Percentiles rank a stretch among this genome's conserved stretches.
Conservation (phyloP, 306 rosid genomes). For the Hippophae tibetana region DNA sequence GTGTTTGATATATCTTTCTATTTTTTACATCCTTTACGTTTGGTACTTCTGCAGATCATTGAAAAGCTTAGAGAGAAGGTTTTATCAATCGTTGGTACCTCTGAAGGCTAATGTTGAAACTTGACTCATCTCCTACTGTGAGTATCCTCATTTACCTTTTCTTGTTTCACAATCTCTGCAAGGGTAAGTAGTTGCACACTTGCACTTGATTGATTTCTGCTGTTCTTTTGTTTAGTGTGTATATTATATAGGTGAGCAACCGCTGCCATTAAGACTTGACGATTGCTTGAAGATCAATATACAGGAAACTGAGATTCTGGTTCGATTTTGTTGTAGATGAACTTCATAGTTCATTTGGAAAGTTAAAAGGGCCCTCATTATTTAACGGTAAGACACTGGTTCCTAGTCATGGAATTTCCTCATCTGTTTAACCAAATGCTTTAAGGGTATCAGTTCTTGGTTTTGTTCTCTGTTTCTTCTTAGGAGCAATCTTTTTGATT, state of each 20-base stretch:
- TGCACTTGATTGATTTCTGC: too few relatives aligned
- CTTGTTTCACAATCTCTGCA: neutral
- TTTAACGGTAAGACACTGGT: neutral
- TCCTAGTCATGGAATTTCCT: neutral
- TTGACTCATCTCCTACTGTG: neutral
- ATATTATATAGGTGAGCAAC: too few relatives aligned
- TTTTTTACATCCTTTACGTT: neutral
- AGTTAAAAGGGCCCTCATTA: conserved; percentile 1
- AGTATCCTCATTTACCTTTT: neutral
- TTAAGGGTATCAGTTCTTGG: too few relatives aligned
- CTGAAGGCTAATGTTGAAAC: conserved; percentile 16
- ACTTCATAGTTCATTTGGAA: neutral
- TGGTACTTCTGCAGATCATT: conserved; percentile 37
- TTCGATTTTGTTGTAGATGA: neutral
- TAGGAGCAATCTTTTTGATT: too few relatives aligned
- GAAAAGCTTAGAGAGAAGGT: conserved; percentile 34
- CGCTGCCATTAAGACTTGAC: too few relatives aligned
- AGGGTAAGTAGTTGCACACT: neutral
- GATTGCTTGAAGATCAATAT: too few relatives aligned
- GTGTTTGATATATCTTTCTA: conserved; percentile 10
- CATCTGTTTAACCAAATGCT: neutral
- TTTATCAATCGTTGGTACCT: conserved; percentile 26
- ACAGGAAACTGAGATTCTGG: too few relatives aligned
- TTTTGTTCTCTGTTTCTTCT: too few relatives aligned
- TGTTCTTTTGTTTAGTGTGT: too few relatives aligned